Evolutionary conservation across 2,329 filamentous ascomycete species (phyloP), one percentile per base, ranked within the genome.

Genomic region (Pseudogymnoascus sp.): DNA sequence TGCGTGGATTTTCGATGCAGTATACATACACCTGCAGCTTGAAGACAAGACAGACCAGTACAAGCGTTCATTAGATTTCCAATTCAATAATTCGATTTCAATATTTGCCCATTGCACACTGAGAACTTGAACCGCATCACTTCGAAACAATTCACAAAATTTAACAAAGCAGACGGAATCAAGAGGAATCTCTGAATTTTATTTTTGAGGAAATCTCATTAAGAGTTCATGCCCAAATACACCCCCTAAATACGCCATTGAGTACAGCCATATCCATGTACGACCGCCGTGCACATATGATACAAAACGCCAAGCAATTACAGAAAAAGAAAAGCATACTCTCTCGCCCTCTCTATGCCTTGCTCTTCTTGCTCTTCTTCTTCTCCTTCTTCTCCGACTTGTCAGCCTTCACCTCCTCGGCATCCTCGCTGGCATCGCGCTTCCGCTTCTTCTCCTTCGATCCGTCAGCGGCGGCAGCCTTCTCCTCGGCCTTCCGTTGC

Each of bases 381-480:
- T 60, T 42, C 59, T 60, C 38, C 75, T 88, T 83, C 77, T 89
- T 84, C 75, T 83, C 82, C 75, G 84, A 82, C 74, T 82, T 79
- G 67, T 79, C 81, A 16, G 76, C 73, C 68, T 86, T 86, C 65
- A 85, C 88, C 59, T 85, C 85, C 25, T 81, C 78, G 37, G 34
- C 37, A 56, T 56, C 49, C 63, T 69, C 64, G 77, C 59, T 60
- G 59, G 8, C 80, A 63, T 76, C 75, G 62, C 78, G 81, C 79
- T 90, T 89, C 74, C 87, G 84, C 83, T 91, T 90, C 84, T 91
- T 91, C 75, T 72, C 74, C 2, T 82, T 79, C 62, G 68, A 68
- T 36, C 67, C 71, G 12, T 75, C 72, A 65, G 78, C 77, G 59
- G 76, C 76, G 12, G 76, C 76, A 14, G 79, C 80, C 43, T 75